Conservation (phyloP, 179 eudicot species). For the Beta corolliflora region DNA sequence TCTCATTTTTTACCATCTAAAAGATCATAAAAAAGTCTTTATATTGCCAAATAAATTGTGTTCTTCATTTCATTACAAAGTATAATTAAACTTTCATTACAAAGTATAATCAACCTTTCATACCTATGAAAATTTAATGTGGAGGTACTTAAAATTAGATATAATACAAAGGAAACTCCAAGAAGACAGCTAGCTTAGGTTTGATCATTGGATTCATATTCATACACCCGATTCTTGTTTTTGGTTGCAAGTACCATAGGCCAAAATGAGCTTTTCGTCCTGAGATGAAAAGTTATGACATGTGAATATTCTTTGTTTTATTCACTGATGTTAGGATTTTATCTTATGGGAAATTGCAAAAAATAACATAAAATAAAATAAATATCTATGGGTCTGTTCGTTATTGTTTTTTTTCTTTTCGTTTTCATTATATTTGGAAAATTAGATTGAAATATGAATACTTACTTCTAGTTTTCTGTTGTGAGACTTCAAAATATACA, state of each 20-base stretch:
- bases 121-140: neutral
- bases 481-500: too few species aligned
- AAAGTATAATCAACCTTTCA: neutral
- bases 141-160: neutral
- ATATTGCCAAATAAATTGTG: neutral
- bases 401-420: too few species aligned
- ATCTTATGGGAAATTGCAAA: neutral
- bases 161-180: slow-evolving; percentile 19
- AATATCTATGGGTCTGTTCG: too few species aligned
- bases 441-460: too few species aligned
- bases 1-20: neutral
- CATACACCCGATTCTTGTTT: slow-evolving; percentile 13
- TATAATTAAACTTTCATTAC: neutral
- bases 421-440: too few species aligned
- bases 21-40: neutral
- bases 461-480: too few species aligned
- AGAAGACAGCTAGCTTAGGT: slow-evolving; percentile 18
- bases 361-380: neutral
- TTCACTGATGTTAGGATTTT: slow-evolving; percentile 28
- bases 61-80: neutral
- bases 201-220: slow-evolving; percentile 15
- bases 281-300: slow-evolving; percentile 37
- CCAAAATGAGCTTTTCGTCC: slow-evolving; percentile 23
- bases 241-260: slow-evolving; percentile 18
- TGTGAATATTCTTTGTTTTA: slow-evolving; percentile 48